These are phyloP conservation scores for Sporodiniella umbellata DNA, from an alignment of 371 early-diverging fungal genomes.

Conservation along the genomic window DNA sequence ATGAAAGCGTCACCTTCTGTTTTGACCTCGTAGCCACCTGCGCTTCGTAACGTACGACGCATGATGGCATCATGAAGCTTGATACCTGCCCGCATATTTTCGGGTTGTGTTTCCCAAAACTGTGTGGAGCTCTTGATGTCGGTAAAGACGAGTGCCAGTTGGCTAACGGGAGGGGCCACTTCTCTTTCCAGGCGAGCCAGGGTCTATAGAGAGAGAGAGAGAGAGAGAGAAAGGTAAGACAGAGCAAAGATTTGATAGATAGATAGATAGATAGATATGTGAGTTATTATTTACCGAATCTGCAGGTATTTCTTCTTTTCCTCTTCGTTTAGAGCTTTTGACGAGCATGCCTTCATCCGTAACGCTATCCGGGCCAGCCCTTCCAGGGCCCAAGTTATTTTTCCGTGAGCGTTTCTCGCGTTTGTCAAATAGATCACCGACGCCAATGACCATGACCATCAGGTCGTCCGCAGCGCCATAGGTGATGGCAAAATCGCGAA, in stretches of 20 bases:
- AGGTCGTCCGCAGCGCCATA: conserved; percentile 76
- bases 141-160: conserved; percentile 89
- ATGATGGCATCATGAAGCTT: conserved; percentile 87
- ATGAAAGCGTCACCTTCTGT: conserved; percentile 97
- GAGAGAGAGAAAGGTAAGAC: too few relatives aligned
- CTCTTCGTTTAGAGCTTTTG: conserved; percentile 38
- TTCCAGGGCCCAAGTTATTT: conserved; percentile 16
- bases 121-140: conserved; percentile 94
- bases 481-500: conserved; percentile 84
- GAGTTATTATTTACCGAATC: conserved; percentile 51
- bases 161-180: conserved; percentile 82
- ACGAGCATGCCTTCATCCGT: conserved; percentile 23
- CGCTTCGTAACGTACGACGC: conserved; percentile 77
- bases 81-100: conserved; percentile 87
- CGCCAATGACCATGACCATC: conserved; percentile 84
- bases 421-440: conserved; percentile 67
- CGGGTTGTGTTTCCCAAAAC: conserved; percentile 88
- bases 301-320: conserved; percentile 48
- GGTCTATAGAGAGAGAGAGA: conserved; percentile 18
- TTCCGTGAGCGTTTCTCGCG: conserved; percentile 26
- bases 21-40: conserved; percentile 97
- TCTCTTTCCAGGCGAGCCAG: conserved; percentile 73
- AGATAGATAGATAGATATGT: too few relatives aligned
- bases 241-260: too few relatives aligned
- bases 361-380: conserved; percentile 10